Conservation (phyloP, 2,329 filamentous ascomycete genomes). For the Paecilomyces formosus region DNA sequence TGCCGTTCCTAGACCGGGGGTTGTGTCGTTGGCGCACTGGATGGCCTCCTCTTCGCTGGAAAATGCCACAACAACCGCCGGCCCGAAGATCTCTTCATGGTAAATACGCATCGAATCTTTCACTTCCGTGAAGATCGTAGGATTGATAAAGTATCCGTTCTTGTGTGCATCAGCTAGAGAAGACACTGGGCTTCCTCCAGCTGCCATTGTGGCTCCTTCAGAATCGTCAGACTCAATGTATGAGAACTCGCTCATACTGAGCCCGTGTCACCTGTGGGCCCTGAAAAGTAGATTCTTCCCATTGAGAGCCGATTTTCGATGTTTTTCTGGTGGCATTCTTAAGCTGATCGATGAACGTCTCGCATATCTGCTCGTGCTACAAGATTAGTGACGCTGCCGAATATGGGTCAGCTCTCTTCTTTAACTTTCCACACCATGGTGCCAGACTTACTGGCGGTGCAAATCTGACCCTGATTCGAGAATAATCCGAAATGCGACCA, state of each 20-base stretch:
- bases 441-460: background rate
- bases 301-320: background rate
- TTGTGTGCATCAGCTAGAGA: background rate
- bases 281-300: slow-evolving; percentile 5
- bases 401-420: background rate
- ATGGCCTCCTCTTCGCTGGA: background rate
- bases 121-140: background rate
- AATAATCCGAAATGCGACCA: slow-evolving; percentile 12
- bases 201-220: background rate
- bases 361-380: slow-evolving; percentile 12
- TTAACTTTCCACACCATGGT: background rate
- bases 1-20: background rate
- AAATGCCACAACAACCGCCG: slow-evolving; percentile 19
- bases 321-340: slow-evolving; percentile 4
- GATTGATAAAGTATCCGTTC: background rate
- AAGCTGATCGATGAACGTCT: slow-evolving; percentile 10
- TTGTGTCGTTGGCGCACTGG: background rate
- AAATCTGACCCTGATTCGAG: background rate
- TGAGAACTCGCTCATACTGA: slow-evolving; percentile 9
- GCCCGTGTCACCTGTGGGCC: slow-evolving; percentile 10
- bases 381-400: slow-evolving; percentile 9
- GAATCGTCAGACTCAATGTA: slow-evolving; percentile 2
- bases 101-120: slow-evolving; percentile 51
- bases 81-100: slow-evolving; percentile 67
- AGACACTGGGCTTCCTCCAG: background rate